Evolutionary conservation across 768 basidiomycete species (phyloP).

Genomic region (Boletus reticulatus): DNA sequence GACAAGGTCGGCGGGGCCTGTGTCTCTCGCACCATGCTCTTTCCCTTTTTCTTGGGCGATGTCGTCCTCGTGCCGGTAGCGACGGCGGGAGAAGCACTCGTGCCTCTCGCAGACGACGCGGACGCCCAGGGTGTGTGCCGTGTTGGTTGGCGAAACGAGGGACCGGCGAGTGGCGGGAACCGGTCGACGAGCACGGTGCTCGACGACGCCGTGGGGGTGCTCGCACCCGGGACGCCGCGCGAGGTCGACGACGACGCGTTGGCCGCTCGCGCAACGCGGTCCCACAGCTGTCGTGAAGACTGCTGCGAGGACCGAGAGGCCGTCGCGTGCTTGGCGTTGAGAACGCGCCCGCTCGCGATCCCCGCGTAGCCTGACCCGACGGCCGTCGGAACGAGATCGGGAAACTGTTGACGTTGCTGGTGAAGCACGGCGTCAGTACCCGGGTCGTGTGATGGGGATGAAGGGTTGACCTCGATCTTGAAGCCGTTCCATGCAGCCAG

Average conservation of each 20-base stretch:
- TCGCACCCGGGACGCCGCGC: slow-evolving; percentile 14
- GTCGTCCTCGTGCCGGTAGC: background rate
- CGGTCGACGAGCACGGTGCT: slow-evolving; percentile 13
- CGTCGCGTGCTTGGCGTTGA: slow-evolving; percentile 80
- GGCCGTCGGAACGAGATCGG: slow-evolving; percentile 62
- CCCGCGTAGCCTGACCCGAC: slow-evolving; percentile 71
- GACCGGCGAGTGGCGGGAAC: slow-evolving; percentile 31
- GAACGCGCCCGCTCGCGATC: slow-evolving; percentile 76
- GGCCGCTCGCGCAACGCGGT: slow-evolving; percentile 85
- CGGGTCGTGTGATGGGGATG: background rate
- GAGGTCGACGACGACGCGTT: slow-evolving; percentile 41
- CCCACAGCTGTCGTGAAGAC: slow-evolving; percentile 72
- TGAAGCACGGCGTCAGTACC: background rate
- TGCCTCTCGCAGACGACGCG: background rate
- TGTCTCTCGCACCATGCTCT: background rate
- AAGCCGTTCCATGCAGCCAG: slow-evolving; percentile 81
- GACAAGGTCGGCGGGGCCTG: slow-evolving; percentile 47
- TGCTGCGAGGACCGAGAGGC: slow-evolving; percentile 53
- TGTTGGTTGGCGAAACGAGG: slow-evolving; percentile 22
- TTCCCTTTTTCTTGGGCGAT: slow-evolving; percentile 13
- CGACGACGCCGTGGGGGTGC: slow-evolving; percentile 29
- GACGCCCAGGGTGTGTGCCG: slow-evolving; percentile 65
- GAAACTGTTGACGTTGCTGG: slow-evolving; percentile 85
- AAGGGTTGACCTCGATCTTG: slow-evolving; percentile 69
- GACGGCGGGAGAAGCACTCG: background rate